Base-by-base conservation (phyloP, 2,329 filamentous ascomycete genomes). In the Epichloe typhina region DNA sequence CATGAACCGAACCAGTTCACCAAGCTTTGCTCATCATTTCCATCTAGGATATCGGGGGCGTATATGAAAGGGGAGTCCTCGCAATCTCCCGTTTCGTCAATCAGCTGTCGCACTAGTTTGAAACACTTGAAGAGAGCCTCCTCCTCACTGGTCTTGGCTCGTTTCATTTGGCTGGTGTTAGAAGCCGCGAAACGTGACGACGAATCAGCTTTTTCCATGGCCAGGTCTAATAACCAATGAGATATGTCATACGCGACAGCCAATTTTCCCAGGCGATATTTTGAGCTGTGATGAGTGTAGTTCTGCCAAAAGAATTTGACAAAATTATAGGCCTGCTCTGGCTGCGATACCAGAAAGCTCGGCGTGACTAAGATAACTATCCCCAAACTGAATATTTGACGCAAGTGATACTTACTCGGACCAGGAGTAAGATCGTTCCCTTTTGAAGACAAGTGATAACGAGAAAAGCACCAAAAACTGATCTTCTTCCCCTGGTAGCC, bases 1-100 rank as follows among this genome's bases (percentile, higher is more conserved):
- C 79, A 83, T 62, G 69, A 76, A 1, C 75, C 77, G 59, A 82
- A 83, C 74, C 77, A 82, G 54, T 81, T 78, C 9, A 83, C 71
- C 31, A 84, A 64, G 51, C 74, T 80, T 58, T 81, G 75, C 58
- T 84, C 80, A 53, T 83, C 79, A 50, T 77, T 76, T 0, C 71
- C 67, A 50, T 80, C 72, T 44, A 83, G 75, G 1, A 55, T 61
- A 3, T 66, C 57, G 13, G 72, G 70, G 0, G 73, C 74, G 58
- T 70, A 73, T 2, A 75, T 59, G 5, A 82, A 57, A 3, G 70
- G 65, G 21, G 53, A 39, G 26, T 52, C 33, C 36, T 52, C 47
- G 13, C 55, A 56, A 23, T 57, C 54, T 37, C 49, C 38, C 19
- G 54, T 42, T 13, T 45, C 49, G 33, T 49, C 17, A 31, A 57